Evolutionary conservation across 768 basidiomycete species (phyloP).

Genomic region (Plicaturopsis crispa): DNA sequence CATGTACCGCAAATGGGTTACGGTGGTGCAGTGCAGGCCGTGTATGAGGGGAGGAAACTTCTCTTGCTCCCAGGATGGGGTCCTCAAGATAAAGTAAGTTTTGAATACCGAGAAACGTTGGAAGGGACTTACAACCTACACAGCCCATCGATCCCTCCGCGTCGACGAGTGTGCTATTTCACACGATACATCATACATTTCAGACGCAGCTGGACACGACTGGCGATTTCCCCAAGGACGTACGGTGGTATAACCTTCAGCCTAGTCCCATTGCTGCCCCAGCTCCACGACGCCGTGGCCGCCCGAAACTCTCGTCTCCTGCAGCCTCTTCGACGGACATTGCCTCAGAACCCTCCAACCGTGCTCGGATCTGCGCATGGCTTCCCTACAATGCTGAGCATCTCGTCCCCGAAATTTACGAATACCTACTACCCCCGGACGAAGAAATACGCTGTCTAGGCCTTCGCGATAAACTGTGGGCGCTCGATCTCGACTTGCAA

Average conservation of each 20-base stretch:
- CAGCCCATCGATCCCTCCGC: slow-evolving; percentile 8
- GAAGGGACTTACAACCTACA: background rate
- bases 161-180: slow-evolving; percentile 12
- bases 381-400: slow-evolving; percentile 2
- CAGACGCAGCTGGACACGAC: slow-evolving; percentile 6
- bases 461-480: slow-evolving; percentile 10
- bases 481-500: slow-evolving; percentile 15
- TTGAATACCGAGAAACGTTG: too few relatives aligned
- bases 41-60: slow-evolving; percentile 18
- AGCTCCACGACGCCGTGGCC: background rate
- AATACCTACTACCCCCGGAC: slow-evolving; percentile 14
- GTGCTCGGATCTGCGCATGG: slow-evolving; percentile 13
- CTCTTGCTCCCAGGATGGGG: slow-evolving; percentile 12
- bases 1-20: slow-evolving; percentile 8
- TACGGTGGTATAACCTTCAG: slow-evolving; percentile 13
- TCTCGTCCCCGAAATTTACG: slow-evolving; percentile 16
- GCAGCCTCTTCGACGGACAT: background rate
- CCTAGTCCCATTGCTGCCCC: background rate
- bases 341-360: background rate
- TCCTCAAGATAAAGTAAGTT: background rate
- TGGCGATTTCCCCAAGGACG: slow-evolving; percentile 13
- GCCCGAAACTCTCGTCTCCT: background rate
- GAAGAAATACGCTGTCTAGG: slow-evolving; percentile 15
- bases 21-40: slow-evolving; percentile 10
- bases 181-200: slow-evolving; percentile 14